Evolutionary conservation across 2,329 filamentous ascomycete species (phyloP).

Genomic region (Microsporum canis): DNA sequence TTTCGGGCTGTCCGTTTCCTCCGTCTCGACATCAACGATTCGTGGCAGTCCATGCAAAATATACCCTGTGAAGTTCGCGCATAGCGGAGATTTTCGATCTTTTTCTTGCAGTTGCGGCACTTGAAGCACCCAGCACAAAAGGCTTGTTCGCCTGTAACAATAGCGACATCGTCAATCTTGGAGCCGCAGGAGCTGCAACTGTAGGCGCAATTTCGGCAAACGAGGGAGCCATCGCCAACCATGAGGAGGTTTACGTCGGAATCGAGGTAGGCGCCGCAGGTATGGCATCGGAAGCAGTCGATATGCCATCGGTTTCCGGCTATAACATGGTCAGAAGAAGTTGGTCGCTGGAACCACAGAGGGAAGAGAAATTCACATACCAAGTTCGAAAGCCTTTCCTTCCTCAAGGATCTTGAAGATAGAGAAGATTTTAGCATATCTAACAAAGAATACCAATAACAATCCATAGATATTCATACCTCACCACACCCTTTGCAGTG

Average conservation of each 20-base stretch:
- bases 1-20: constrained; percentile 50
- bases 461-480: constrained; percentile 40
- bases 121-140: constrained; percentile 96
- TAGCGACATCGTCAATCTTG: constrained; percentile 97
- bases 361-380: constrained; percentile 42
- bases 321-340: constrained; percentile 31
- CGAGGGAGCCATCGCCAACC: constrained; percentile 91
- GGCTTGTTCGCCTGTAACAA: constrained; percentile 92
- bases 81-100: constrained; percentile 97
- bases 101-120: constrained; percentile 95
- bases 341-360: constrained; percentile 13
- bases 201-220: constrained; percentile 99
- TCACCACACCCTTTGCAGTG: constrained; percentile 90
- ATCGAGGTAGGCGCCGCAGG: constrained; percentile 87
- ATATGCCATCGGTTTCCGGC: constrained; percentile 97
- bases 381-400: constrained; percentile 94
- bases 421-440: constrained; percentile 6
- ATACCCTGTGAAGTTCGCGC: constrained; percentile 95
- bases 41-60: constrained; percentile 98
- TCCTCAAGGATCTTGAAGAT: constrained; percentile 76
- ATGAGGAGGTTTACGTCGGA: constrained; percentile 95
- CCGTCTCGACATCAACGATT: constrained; percentile 87
- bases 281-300: constrained; percentile 96
- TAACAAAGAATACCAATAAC: constrained; percentile 15
- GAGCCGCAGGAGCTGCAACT: constrained; percentile 93